Percentiles rank a stretch among this genome's conserved stretches.
phyloP scores from a whole-genome alignment of 768 basidiomycete species.

The Mycena olivaceomarginata region DNA sequence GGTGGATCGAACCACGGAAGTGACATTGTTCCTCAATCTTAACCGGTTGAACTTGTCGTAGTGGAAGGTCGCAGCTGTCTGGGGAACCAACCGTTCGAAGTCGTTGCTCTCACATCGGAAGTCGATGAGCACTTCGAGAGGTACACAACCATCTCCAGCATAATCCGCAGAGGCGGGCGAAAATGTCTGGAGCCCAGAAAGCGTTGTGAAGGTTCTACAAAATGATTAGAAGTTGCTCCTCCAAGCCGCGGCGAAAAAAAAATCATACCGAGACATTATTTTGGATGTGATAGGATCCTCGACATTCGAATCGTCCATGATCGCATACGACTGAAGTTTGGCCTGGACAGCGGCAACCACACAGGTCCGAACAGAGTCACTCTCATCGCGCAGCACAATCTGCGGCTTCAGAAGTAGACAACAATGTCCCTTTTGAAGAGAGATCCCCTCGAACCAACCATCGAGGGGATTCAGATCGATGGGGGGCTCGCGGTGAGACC shows the following conservation, averaged over 20 bases:
- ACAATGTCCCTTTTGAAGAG: constrained; percentile 83
- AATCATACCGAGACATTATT: constrained; percentile 87
- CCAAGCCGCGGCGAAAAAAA: neutral
- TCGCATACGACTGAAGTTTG: constrained; percentile 84
- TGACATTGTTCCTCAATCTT: constrained; percentile 84
- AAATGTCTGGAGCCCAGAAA: constrained; percentile 92
- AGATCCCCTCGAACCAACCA: constrained; percentile 85
- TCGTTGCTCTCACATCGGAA: constrained; percentile 86
- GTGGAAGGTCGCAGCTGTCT: constrained; percentile 89
- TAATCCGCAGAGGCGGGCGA: constrained; percentile 73
- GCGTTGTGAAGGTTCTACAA: constrained; percentile 82
- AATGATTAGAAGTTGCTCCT: constrained; percentile 6
- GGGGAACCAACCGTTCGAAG: constrained; percentile 94
- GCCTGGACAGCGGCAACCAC: constrained; percentile 88
- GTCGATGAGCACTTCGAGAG: constrained; percentile 94
- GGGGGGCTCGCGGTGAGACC: constrained; percentile 53
- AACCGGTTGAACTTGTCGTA: constrained; percentile 98
- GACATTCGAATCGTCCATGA: constrained; percentile 86
- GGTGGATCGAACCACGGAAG: constrained; percentile 64
- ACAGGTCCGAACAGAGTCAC: constrained; percentile 72
- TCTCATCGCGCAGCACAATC: constrained; percentile 83
- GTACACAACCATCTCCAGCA: constrained; percentile 77
- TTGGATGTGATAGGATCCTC: constrained; percentile 91
- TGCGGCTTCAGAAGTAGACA: constrained; percentile 95
- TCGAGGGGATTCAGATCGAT: constrained; percentile 74